Evolutionary conservation across 2,329 filamentous ascomycete species (phyloP).

Genomic region (Trematosphaeria pertusa): DNA sequence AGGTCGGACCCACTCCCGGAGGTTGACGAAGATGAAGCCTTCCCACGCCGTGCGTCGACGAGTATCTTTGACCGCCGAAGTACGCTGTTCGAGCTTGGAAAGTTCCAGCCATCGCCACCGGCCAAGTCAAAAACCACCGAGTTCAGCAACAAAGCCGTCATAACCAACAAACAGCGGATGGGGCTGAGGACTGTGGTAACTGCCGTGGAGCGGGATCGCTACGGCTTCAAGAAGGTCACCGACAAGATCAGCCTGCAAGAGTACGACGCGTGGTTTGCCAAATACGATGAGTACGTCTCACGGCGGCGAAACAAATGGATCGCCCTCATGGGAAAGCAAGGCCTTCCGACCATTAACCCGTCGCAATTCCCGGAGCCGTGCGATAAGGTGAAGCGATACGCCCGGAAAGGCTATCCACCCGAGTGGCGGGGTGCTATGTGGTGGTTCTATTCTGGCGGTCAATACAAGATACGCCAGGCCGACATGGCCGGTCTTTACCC

Average conservation of each 20-base stretch:
- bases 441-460: constrained; percentile 95
- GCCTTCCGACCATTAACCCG: constrained; percentile 73
- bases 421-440: constrained; percentile 95
- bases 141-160: constrained; percentile 10
- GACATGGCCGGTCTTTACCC: constrained; percentile 72
- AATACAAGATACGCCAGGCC: constrained; percentile 76
- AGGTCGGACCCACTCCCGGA: constrained; percentile 39
- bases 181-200: constrained; percentile 24
- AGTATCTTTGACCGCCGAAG: constrained; percentile 45
- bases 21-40: constrained; percentile 43
- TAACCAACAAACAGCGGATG: too few species aligned
- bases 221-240: constrained; percentile 89
- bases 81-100: constrained; percentile 32
- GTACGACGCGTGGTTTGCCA: constrained; percentile 81
- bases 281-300: constrained; percentile 77
- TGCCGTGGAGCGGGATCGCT: constrained; percentile 71
- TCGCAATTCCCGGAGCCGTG: constrained; percentile 80
- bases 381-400: constrained; percentile 85
- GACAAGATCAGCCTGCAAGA: constrained; percentile 77
- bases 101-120: constrained; percentile 12
- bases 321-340: constrained; percentile 76
- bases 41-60: constrained; percentile 43
- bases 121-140: constrained; percentile 23
- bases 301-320: constrained; percentile 84
- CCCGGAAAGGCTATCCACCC: constrained; percentile 91